phyloP scores from a whole-genome alignment of 768 basidiomycete genomes.

The Mycena capillaripes region DNA sequence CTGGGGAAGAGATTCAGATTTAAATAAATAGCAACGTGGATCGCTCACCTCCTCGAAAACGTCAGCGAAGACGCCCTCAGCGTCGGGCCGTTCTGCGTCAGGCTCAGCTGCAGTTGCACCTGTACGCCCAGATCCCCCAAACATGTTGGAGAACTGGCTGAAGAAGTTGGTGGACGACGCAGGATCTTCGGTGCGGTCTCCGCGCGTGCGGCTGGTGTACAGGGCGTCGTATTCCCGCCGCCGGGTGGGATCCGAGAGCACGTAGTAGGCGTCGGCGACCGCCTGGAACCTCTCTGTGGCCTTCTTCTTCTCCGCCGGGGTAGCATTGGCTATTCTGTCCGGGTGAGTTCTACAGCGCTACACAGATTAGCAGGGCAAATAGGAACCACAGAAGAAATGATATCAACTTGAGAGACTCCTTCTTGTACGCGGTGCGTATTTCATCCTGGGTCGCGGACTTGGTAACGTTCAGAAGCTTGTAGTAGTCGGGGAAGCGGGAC shows the following conservation, averaged over 20 bases:
- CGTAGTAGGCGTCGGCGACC: constrained; percentile 95
- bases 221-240: constrained; percentile 81
- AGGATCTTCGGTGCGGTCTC: constrained; percentile 73
- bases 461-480: constrained; percentile 70
- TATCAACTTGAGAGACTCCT: constrained; percentile 78
- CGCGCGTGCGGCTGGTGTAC: constrained; percentile 65
- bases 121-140: constrained; percentile 56
- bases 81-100: constrained; percentile 83
- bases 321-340: constrained; percentile 82
- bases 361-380: constrained; percentile 30
- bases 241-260: constrained; percentile 84
- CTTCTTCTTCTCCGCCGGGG: constrained; percentile 73
- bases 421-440: constrained; percentile 83
- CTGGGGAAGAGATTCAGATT: constrained; percentile 48
- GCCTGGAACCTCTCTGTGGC: constrained; percentile 94
- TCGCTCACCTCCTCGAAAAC: constrained; percentile 89
- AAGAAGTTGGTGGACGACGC: constrained; percentile 83
- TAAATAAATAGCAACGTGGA: not conserved
- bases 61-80: constrained; percentile 88
- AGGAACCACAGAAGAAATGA: not conserved
- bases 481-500: constrained; percentile 88
- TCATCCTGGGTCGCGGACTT: constrained; percentile 77
- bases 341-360: constrained; percentile 81
- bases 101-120: constrained; percentile 62
- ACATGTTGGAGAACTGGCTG: constrained; percentile 80